Evolutionary conservation across 2,329 filamentous ascomycete genomes (phyloP).

Genomic region (Arthrinium phaeospermum): DNA sequence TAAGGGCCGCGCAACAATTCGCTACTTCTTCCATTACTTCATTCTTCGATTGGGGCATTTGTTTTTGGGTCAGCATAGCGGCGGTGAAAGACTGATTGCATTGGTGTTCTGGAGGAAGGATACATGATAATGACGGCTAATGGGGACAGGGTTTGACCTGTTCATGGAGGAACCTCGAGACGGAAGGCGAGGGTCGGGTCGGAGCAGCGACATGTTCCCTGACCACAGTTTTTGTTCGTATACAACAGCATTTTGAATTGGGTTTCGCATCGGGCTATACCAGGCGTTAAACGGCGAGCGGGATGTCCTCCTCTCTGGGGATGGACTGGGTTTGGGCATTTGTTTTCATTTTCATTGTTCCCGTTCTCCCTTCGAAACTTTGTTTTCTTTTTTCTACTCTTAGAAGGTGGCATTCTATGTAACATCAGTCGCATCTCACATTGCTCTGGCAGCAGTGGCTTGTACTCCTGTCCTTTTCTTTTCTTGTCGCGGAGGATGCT

Average conservation of each 20-base stretch:
- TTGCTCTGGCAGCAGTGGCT: slow-evolving; percentile 31
- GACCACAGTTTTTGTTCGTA: not conserved
- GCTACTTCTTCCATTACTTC: slow-evolving; percentile 24
- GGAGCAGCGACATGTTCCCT: not conserved
- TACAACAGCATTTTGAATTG: slow-evolving; percentile 5
- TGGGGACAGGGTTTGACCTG: slow-evolving; percentile 22
- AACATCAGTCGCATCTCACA: slow-evolving; percentile 27
- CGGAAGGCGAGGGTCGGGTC: not conserved
- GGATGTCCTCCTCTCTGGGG: slow-evolving; percentile 21
- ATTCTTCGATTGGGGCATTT: slow-evolving; percentile 22
- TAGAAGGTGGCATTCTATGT: slow-evolving; percentile 22
- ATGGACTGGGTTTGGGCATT: slow-evolving; percentile 23
- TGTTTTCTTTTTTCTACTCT: slow-evolving; percentile 17
- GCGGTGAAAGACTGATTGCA: slow-evolving; percentile 30
- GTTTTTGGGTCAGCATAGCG: slow-evolving; percentile 32
- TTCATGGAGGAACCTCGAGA: slow-evolving; percentile 5
- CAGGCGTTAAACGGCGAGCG: slow-evolving; percentile 39
- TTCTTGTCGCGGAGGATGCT: slow-evolving; percentile 24
- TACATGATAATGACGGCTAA: slow-evolving; percentile 9
- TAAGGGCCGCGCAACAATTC: not conserved
- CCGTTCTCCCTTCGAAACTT: slow-evolving; percentile 21
- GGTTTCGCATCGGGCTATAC: slow-evolving; percentile 36
- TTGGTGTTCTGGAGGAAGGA: slow-evolving; percentile 25
- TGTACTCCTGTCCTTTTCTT: slow-evolving; percentile 26
- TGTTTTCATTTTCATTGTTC: slow-evolving; percentile 29